Evolutionary conservation across 2,329 filamentous ascomycete genomes (phyloP), one percentile per base, ranked within the genome.

Genomic region (Hypoxylon sp.): DNA sequence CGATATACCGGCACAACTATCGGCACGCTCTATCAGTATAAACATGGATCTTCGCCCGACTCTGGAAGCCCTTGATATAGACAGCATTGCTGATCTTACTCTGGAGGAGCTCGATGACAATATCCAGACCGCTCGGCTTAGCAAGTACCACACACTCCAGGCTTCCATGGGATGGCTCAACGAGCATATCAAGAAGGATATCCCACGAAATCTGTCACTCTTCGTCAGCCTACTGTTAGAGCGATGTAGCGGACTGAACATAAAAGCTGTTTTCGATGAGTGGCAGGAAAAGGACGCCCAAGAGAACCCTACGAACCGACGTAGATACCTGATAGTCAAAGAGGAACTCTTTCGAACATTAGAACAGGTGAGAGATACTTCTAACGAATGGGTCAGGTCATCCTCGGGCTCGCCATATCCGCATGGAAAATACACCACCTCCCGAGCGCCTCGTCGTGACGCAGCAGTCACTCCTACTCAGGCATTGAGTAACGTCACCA

Each of bases 91-190:
- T 7, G 27, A 52, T 8, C 37, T 65, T 29, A 50, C 58, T 7
- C 37, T 67, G 11, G 26, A 48, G 21, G 59, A 64, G 2, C 57
- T 71, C 24, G 48, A 64, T 31, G 23, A 17, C 29, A 62, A 33
- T 33, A 46, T 69, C 15, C 17, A 58, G 11, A 31, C 55, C 13
- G 20, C 24, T 4, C 17, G 46, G 13, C 23, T 37, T 20, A 17
- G 43, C 8, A 31, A 51, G 31, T 13, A 57, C 17, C 48, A 54
- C 7, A 26, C 65, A 4, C 62, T 70, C 15, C 41, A 55, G 8
- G 49, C 45, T 13, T 48, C 68, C 9, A 65, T 72, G 63, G 53
- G 18, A 26, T 73, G 70, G 70, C 55, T 73, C 2, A 62, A 66
- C 29, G 64, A 67, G 43, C 64, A 69, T 15, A 67, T 72, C 9